Conservation (phyloP, 179 eudicot genomes). For the Silene noctiflora region DNA sequence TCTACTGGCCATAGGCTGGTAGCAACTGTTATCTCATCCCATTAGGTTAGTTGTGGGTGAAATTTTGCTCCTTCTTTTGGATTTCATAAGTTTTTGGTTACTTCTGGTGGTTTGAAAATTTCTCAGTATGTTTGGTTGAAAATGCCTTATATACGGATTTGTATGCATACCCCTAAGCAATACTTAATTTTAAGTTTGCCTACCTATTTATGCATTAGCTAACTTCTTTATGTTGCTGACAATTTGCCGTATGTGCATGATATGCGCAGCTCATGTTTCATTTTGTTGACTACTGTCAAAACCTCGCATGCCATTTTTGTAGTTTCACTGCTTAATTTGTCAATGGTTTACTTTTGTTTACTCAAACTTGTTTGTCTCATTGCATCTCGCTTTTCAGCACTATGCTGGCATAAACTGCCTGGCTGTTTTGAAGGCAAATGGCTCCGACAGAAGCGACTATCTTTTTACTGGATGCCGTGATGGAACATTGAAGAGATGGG, state of each 20-base stretch:
- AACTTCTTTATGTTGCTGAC: not conserved
- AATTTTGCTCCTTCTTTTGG: not conserved
- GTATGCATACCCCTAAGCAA: not conserved
- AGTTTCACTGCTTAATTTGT: not conserved
- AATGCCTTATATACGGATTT: not conserved
- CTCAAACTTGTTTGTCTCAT: not conserved
- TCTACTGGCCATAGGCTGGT: not conserved
- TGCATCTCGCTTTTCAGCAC: slow-evolving; percentile 56
- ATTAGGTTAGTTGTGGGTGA: not conserved
- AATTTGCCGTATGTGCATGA: not conserved
- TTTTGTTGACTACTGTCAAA: too few relatives aligned
- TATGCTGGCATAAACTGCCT: slow-evolving; percentile 91
- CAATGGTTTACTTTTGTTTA: slow-evolving; percentile 7
- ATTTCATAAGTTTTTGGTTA: not conserved
- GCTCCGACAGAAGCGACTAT: slow-evolving; percentile 44
- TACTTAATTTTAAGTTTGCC: not conserved
- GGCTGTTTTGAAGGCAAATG: slow-evolving; percentile 68
- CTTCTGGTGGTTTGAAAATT: not conserved
- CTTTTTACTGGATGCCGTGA: slow-evolving; percentile 98
- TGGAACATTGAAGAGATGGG: slow-evolving; percentile 95
- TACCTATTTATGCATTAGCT: not conserved
- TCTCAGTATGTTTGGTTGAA: not conserved
- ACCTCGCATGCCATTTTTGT: not conserved
- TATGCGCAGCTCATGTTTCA: not conserved
- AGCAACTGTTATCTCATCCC: not conserved